Evolutionary conservation across 2,329 filamentous ascomycete genomes (phyloP).

Genomic region (Endoconidiophora polonica): DNA sequence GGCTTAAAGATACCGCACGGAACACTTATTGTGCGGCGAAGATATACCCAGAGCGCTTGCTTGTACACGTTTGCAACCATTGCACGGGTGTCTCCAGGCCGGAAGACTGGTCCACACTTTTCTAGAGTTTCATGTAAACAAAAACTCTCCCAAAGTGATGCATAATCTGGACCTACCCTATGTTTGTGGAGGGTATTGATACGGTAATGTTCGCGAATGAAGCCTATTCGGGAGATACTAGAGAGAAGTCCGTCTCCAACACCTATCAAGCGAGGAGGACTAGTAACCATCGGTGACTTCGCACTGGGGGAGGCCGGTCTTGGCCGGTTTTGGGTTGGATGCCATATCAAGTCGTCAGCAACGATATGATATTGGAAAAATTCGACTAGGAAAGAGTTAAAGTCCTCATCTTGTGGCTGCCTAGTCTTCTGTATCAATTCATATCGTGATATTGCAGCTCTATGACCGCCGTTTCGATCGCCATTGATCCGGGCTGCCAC

Average conservation of each 20-base stretch:
- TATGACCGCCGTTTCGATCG: constrained; percentile 48
- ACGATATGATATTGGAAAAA: constrained; percentile 75
- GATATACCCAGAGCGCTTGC: constrained; percentile 50
- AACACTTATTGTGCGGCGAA: constrained; percentile 44
- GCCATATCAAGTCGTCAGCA: constrained; percentile 43
- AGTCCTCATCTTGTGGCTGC: constrained; percentile 47
- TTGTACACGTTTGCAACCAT: constrained; percentile 42
- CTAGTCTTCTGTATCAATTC: constrained; percentile 49
- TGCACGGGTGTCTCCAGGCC: constrained; percentile 38
- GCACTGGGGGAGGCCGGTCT: constrained; percentile 29
- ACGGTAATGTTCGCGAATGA: constrained; percentile 57
- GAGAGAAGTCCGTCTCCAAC: constrained; percentile 69
- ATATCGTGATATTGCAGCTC: constrained; percentile 64
- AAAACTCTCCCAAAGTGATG: not conserved
- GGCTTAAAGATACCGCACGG: constrained; percentile 19
- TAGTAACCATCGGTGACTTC: constrained; percentile 22
- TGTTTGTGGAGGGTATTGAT: constrained; percentile 32
- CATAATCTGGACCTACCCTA: not conserved
- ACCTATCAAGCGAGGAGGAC: constrained; percentile 49
- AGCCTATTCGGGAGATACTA: constrained; percentile 63
- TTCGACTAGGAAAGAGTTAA: constrained; percentile 47
- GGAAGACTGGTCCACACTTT: constrained; percentile 53
- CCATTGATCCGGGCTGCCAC: constrained; percentile 42
- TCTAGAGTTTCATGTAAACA: constrained; percentile 56
- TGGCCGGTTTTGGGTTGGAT: constrained; percentile 23